Evolutionary conservation across 306 rosid genomes (phyloP).

Genomic region (Lupinus albus): DNA sequence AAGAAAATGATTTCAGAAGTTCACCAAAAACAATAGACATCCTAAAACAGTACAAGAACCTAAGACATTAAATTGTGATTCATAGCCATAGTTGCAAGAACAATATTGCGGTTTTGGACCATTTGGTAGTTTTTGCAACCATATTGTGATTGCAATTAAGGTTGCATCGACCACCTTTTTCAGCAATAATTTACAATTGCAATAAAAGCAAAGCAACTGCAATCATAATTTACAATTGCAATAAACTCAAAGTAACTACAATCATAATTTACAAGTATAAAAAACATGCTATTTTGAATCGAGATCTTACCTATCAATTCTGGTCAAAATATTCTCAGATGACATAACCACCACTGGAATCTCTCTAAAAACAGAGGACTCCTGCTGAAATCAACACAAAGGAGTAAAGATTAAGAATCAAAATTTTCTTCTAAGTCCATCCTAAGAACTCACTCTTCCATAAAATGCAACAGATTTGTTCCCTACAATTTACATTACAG

Average conservation of each 20-base stretch:
- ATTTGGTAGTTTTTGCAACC: no score
- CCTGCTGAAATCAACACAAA: conserved; percentile 57
- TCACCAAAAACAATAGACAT: not conserved
- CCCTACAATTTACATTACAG: not conserved
- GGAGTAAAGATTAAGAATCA: not conserved
- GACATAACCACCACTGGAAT: conserved; percentile 97
- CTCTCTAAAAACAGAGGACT: conserved; percentile 79
- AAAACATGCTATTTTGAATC: not conserved
- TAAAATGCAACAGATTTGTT: not conserved
- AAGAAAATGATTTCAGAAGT: not conserved
- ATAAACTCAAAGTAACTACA: no score
- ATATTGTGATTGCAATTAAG: no score
- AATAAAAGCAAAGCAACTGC: no score
- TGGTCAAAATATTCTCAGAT: conserved; percentile 81
- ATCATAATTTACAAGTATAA: not conserved
- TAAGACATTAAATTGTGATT: not conserved
- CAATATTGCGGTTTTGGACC: no score
- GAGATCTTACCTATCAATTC: conserved; percentile 81
- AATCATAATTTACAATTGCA: not conserved
- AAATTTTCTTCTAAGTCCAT: not conserved
- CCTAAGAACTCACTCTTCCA: not conserved
- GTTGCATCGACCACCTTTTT: no score
- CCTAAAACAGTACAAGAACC: conserved; percentile 15
- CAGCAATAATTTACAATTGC: not conserved
- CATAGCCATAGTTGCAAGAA: not conserved